Conservation (phyloP, 331 rosid species). For the Quercus phellos region DNA sequence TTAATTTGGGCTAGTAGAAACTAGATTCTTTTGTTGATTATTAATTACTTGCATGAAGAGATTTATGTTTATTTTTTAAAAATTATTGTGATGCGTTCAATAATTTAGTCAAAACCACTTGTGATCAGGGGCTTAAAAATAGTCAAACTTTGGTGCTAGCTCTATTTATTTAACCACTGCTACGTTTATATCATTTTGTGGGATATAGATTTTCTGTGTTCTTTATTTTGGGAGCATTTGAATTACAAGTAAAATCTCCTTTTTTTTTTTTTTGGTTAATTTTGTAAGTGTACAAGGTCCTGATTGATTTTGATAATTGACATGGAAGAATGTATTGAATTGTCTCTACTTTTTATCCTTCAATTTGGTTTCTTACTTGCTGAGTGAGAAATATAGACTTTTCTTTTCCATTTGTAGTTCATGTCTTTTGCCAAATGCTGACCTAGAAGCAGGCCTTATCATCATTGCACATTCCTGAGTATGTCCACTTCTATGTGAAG, state of each 20-base stretch:
- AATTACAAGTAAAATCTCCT: slow-evolving; percentile 7
- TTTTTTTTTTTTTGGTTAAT: neutral
- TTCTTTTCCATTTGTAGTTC: neutral
- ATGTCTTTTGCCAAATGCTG: neutral
- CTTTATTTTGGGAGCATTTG: neutral
- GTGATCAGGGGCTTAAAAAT: neutral
- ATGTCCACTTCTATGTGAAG: no score
- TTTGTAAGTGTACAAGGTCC: neutral
- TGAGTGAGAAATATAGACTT: neutral
- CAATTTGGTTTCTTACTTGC: neutral
- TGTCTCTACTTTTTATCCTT: neutral
- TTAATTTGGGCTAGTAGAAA: neutral
- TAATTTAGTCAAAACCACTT: neutral
- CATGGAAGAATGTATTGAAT: slow-evolving; percentile 5
- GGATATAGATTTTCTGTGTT: neutral
- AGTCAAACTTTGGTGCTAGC: neutral
- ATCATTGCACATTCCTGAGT: neutral
- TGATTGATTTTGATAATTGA: neutral
- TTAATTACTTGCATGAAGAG: neutral
- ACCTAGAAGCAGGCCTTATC: neutral
- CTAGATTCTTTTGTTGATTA: neutral
- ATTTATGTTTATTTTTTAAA: neutral
- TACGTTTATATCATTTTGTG: neutral
- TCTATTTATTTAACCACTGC: neutral
- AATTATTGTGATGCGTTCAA: neutral